Evolutionary conservation across 2,329 filamentous ascomycete species (phyloP), one percentile per base, ranked within the genome.

Genomic region (Phaeophleospora eucalypticola): DNA sequence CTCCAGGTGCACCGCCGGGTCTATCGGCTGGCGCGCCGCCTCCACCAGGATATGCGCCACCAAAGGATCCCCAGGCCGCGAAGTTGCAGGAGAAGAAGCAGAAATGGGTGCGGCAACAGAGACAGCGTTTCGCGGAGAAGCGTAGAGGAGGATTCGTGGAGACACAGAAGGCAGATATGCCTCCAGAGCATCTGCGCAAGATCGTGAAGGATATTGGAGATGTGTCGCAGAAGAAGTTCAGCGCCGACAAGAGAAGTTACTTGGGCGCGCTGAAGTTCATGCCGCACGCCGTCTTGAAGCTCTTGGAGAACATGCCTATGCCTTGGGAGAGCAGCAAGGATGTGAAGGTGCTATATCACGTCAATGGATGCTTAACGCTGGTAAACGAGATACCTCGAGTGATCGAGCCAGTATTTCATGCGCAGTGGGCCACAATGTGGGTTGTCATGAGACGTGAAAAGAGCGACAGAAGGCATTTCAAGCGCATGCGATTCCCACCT

Each of bases 401-500:
- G 45, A 97, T 98, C 62, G 93, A 97, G 66, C 93, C 93, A 0
- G 87, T 98, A 3, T 98, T 95, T 69, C 90, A 96, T 66, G 93
- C 93, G 47, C 93, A 98, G 68, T 98, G 93, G 93, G 93, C 93
- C 10, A 95, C 91, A 45, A 98, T 98, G 93, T 98, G 93, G 93
- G 84, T 95, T 19, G 89, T 87, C 36, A 98, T 98, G 93, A 83
- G 93, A 60, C 86, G 94, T 60, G 93, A 98, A 67, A 98, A 98
- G 77, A 93, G 89, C 64, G 93, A 98, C 63, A 78, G 93, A 68
- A 77, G 91, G 64, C 82, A 97, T 60, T 98, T 98, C 78, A 98
- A 98, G 76, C 83, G 93, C 56, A 98, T 98, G 93, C 83, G 94
- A 59, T 98, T 98, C 61, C 93, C 93, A 15, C 94, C 94, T 0